Evolutionary conservation across 768 basidiomycete species (phyloP).

Genomic region (Boletus tylopilopsis): DNA sequence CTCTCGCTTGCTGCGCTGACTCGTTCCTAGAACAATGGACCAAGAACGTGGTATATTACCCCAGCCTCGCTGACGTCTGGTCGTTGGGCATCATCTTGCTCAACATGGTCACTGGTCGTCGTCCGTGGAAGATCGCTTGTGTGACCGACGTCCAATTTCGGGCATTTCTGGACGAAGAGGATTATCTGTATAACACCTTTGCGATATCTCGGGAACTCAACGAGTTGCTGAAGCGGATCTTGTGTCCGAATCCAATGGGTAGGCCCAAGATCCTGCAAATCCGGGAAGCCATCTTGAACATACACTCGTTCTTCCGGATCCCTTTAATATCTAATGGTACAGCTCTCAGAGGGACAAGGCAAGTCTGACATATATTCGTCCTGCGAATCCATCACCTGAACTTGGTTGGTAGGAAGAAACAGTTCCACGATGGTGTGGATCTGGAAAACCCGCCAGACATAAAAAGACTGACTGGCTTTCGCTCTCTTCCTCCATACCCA

Average conservation of each 20-base stretch:
- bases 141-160: constrained; percentile 7
- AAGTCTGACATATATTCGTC: no score
- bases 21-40: constrained; percentile 46
- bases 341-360: background rate
- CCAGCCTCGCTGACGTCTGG: constrained; percentile 55
- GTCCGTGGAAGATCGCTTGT: constrained; percentile 14
- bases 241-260: constrained; percentile 11
- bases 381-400: background rate
- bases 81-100: constrained; percentile 75
- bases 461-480: background rate
- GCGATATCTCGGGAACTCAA: constrained; percentile 15
- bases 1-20: constrained; percentile 3
- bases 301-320: constrained; percentile 14
- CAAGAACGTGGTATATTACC: constrained; percentile 35
- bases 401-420: background rate
- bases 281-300: constrained; percentile 11
- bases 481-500: background rate
- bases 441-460: background rate
- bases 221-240: constrained; percentile 15
- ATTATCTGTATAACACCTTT: constrained; percentile 12
- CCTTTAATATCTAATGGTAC: background rate
- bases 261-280: constrained; percentile 19
- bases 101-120: constrained; percentile 67
- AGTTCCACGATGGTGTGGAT: background rate
- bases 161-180: constrained; percentile 13